A percentile compares a stretch with the other conserved stretches of the same genome.
Evolutionary conservation across 345 rosid species (phyloP).

Genomic region (Rhodomyrtus tomentosa): DNA sequence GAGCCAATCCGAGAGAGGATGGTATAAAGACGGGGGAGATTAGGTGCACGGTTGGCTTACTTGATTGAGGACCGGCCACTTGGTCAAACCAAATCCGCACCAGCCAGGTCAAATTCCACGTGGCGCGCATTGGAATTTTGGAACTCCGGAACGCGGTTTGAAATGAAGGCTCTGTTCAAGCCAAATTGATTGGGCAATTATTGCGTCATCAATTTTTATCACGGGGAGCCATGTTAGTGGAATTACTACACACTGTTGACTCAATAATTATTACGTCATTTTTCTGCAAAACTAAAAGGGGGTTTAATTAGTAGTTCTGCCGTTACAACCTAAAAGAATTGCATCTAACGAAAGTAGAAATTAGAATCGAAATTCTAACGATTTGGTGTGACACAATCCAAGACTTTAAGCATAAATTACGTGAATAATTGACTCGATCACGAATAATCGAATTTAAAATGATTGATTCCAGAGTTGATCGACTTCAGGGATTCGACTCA

Average conservation of each 20-base stretch:
- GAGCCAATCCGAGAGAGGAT: background rate
- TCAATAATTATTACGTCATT: background rate
- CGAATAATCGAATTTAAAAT: fast-evolving
- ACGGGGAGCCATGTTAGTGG: no score
- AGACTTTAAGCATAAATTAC: background rate
- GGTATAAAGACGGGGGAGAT: background rate
- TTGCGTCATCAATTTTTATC: background rate
- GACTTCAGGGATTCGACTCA: fast-evolving
- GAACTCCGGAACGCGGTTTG: background rate
- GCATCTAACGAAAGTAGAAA: background rate
- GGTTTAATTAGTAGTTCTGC: no score
- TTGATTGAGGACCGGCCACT: background rate
- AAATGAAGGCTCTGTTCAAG: background rate
- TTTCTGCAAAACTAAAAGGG: no score
- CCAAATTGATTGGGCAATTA: background rate
- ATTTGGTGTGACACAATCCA: background rate
- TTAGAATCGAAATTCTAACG: background rate
- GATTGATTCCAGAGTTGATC: fast-evolving
- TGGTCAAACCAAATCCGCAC: background rate
- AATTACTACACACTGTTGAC: background rate
- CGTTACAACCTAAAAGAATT: background rate
- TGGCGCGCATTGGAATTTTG: fast-evolving
- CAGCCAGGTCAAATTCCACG: background rate
- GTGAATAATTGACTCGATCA: background rate
- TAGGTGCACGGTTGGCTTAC: background rate